Conservation (phyloP, 306 rosid species). For the Fragaria iinumae region DNA sequence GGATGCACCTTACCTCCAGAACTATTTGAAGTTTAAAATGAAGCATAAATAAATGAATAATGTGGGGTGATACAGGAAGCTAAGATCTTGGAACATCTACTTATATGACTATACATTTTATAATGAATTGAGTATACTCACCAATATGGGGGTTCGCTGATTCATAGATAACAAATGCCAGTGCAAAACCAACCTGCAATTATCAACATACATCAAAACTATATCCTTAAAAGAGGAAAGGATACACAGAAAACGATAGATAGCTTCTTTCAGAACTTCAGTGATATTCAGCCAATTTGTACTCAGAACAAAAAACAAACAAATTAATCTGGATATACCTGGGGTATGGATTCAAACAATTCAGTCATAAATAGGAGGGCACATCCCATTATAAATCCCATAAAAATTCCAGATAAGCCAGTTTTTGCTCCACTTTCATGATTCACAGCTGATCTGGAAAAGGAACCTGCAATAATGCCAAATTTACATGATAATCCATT, state of each 20-base stretch:
- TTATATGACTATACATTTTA: not conserved
- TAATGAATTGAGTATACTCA: slow-evolving; percentile 34
- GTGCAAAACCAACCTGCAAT: slow-evolving; percentile 84
- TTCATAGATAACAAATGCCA: slow-evolving; percentile 94
- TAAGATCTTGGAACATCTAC: not conserved
- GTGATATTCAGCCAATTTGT: slow-evolving; percentile 14
- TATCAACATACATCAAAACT: slow-evolving; percentile 21
- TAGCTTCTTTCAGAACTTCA: not conserved
- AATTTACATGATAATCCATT: not conserved
- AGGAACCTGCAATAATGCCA: slow-evolving; percentile 60
- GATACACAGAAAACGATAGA: not conserved
- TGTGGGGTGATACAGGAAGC: not conserved
- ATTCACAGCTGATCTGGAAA: slow-evolving; percentile 96
- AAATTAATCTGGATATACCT: slow-evolving; percentile 51
- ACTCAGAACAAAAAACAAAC: slow-evolving; percentile 8
- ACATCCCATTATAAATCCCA: slow-evolving; percentile 71
- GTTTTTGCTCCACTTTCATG: slow-evolving; percentile 97
- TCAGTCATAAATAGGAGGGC: slow-evolving; percentile 87
- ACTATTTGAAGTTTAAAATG: not conserved
- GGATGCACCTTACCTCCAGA: not conserved
- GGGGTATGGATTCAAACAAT: slow-evolving; percentile 78
- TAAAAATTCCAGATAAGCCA: slow-evolving; percentile 74
- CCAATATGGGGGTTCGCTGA: slow-evolving; percentile 99
- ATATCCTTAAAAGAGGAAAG: not conserved
- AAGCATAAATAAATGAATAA: not conserved